Conservation (phyloP, 2,329 filamentous ascomycete species). For the Colletotrichum cordylinicola region DNA sequence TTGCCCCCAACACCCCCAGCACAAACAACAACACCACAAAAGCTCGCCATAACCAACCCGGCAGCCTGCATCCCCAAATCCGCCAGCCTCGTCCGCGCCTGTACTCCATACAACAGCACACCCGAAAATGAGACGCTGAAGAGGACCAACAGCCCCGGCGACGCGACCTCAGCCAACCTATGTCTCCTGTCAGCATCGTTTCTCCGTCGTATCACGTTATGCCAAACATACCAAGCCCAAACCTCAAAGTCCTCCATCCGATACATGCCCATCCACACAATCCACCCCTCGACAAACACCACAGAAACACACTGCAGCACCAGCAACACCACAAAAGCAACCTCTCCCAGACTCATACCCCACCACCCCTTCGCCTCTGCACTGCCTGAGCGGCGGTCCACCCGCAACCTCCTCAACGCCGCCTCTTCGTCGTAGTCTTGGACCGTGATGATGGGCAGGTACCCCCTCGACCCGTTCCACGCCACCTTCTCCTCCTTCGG, state of each 20-base stretch:
- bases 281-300: constrained; percentile 28
- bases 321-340: constrained; percentile 32
- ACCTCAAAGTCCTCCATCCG: constrained; percentile 26
- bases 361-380: neutral
- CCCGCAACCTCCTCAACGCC: neutral
- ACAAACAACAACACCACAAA: neutral
- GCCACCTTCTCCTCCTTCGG: neutral
- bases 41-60: neutral
- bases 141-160: constrained; percentile 59
- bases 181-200: neutral
- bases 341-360: neutral
- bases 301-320: constrained; percentile 28
- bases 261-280: constrained; percentile 30
- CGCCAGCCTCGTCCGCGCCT: neutral
- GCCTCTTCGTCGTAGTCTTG: constrained; percentile 3
- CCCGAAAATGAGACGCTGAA: constrained; percentile 83
- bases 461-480: neutral
- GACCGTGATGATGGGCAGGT: neutral
- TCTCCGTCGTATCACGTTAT: no score
- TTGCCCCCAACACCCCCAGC: neutral
- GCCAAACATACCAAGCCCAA: constrained; percentile 28
- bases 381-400: no score
- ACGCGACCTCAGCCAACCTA: constrained; percentile 11
- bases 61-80: constrained; percentile 12
- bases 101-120: neutral